Percentiles rank a stretch among this genome's conserved stretches.
Evolutionary conservation across 202 grass and related monocot genomes (phyloP).

Genomic region (Musa balbisiana): DNA sequence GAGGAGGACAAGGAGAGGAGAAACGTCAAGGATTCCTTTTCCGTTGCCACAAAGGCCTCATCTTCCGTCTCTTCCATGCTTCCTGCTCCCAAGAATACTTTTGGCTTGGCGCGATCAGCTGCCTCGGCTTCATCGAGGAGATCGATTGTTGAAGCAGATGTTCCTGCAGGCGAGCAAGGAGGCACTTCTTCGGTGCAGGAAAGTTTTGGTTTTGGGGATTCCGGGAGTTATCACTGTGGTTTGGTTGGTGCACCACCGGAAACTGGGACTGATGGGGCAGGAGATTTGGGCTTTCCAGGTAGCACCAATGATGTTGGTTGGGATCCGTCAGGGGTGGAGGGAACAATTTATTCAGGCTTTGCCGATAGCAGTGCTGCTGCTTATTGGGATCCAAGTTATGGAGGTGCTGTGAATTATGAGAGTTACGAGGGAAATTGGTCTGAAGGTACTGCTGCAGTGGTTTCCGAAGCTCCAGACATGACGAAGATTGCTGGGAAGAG

Average conservation of each 20-base stretch:
- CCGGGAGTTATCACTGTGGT: conserved; percentile 28
- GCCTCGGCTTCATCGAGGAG: conserved; percentile 31
- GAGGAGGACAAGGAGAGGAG: conserved; percentile 23
- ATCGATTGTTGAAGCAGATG: conserved; percentile 41
- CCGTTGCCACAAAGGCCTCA: conserved; percentile 32
- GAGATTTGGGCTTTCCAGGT: not conserved
- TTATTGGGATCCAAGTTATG: conserved; percentile 31
- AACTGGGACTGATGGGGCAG: not conserved
- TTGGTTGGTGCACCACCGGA: not conserved
- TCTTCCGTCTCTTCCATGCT: conserved; percentile 79
- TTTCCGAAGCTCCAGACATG: conserved; percentile 25
- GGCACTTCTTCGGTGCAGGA: conserved; percentile 15
- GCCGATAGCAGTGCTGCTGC: conserved; percentile 27
- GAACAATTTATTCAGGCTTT: conserved; percentile 32
- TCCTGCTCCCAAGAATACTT: conserved; percentile 65
- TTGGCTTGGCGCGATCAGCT: conserved; percentile 40
- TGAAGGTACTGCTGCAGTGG: conserved; percentile 13
- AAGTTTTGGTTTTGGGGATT: conserved; percentile 29
- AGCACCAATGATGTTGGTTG: not conserved
- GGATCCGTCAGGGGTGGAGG: conserved; percentile 3
- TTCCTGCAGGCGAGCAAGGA: conserved; percentile 31
- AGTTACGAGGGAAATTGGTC: conserved; percentile 32
- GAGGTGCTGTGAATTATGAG: conserved; percentile 21
- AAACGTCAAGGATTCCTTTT: conserved; percentile 22
- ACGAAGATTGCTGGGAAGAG: conserved; percentile 70